A percentile compares a stretch with the other conserved stretches of the same genome.
Conservation (phyloP, 2,329 filamentous ascomycete species). For the Zalaria obscura region DNA sequence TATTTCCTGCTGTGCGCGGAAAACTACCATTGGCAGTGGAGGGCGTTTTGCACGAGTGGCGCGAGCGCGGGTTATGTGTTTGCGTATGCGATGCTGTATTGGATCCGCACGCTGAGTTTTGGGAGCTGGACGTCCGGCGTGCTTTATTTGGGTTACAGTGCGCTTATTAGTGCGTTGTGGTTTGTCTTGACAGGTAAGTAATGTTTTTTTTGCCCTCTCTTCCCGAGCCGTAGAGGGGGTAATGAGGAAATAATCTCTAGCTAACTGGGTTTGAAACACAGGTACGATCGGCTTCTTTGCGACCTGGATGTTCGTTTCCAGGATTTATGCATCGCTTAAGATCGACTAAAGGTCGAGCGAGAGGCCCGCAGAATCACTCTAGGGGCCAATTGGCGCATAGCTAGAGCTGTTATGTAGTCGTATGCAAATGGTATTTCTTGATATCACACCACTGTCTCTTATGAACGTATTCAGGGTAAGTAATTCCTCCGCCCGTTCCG, state of each 20-base stretch:
- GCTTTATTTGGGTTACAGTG: slow-evolving; percentile 86
- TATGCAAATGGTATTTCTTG: no score
- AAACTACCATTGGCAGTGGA: slow-evolving; percentile 99
- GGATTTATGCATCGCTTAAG: slow-evolving; percentile 96
- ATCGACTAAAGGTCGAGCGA: slow-evolving; percentile 51
- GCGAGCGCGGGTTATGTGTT: slow-evolving; percentile 89
- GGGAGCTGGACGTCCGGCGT: slow-evolving; percentile 75
- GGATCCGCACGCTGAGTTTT: slow-evolving; percentile 75
- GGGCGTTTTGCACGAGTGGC: slow-evolving; percentile 80
- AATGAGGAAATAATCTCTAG: background rate
- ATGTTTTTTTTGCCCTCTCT: background rate
- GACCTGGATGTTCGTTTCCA: slow-evolving; percentile 85
- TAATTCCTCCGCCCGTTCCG: no score
- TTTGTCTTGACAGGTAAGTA: slow-evolving; percentile 82
- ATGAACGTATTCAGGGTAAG: no score
- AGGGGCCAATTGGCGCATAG: no score
- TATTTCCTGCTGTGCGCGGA: slow-evolving; percentile 94
- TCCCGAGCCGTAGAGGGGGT: background rate
- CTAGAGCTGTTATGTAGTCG: no score
- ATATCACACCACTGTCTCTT: no score
- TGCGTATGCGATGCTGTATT: slow-evolving; percentile 78
- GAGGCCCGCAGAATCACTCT: no score
- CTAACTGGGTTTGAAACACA: slow-evolving; percentile 29
- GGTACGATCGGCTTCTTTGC: slow-evolving; percentile 92
- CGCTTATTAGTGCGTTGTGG: slow-evolving; percentile 76